Base-by-base conservation (phyloP, 805 yeast genomes). In the Kuraishia borneana region DNA sequence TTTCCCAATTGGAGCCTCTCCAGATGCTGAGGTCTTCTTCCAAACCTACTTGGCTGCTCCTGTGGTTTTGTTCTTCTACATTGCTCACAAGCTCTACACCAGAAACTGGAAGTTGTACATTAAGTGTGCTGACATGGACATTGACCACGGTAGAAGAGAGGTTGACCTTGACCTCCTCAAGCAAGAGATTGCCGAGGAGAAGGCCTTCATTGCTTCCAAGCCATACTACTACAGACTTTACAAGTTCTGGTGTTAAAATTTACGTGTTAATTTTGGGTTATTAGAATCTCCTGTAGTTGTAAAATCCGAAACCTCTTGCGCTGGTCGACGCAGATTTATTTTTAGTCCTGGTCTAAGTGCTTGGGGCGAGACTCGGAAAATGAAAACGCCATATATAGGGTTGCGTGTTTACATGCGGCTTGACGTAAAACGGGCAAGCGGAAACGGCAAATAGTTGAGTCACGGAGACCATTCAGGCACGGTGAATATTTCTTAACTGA, bases 121-220 rank as follows among this genome's bases (percentile, higher is more conserved):
- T 38, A 60, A 61, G 31, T 60, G 70, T 22, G 44, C 51, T 30
- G 69, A 71, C 22, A 68, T 78, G 44, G 82, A 76, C 43, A 50
- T 78, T 28, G 79, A 72, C 46, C 61, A 73, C 32, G 87, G 87
- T 35, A 69, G 82, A 51, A 66, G 80, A 42, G 73, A 69, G 30
- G 43, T 68, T 18, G 83, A 77, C 46, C 43, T 73, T 39, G 82
- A 76, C 25, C 53, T 70, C 32, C 49, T 76, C 36, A 62, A 57
- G 42, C 76, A 68, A 48, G 80, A 76, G 48, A 52, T 75, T 34
- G 65, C 62, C 6, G 81, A 73, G 51, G 81, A 77, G 50, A 65
- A 54, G 48, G 76, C 62, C 4, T 60, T 47, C 39, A 46, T 76
- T 41, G 63, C 60, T 14, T 37, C 66, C 22, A 68, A 58, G 47